Evolutionary conservation across 2,329 filamentous ascomycete genomes (phyloP).

Genomic region (Calcarisporium arbuscula): DNA sequence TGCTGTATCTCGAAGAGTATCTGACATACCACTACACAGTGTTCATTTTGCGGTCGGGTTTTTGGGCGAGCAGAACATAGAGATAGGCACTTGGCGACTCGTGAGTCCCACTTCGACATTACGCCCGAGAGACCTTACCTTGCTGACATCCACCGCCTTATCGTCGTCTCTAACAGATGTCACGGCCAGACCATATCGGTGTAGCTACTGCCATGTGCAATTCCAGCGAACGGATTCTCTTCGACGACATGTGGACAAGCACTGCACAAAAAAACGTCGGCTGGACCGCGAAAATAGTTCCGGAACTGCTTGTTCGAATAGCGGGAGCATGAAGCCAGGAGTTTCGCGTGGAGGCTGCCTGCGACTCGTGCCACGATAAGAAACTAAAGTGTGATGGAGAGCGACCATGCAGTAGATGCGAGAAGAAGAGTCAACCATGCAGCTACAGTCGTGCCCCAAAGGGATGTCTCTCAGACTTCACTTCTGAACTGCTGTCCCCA

Average conservation of each 20-base stretch:
- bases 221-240: not conserved
- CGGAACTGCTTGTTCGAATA: too few species aligned
- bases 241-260: not conserved
- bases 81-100: not conserved
- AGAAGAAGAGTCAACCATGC: not conserved
- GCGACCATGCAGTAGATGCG: slow-evolving; percentile 1
- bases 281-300: not conserved
- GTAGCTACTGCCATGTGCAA: not conserved
- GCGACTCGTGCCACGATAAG: slow-evolving; percentile 2
- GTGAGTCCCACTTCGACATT: not conserved
- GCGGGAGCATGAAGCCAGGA: too few species aligned
- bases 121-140: too few species aligned
- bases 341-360: not conserved
- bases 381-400: slow-evolving; percentile 4
- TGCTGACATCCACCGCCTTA: too few species aligned
- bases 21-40: not conserved
- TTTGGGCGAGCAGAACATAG: not conserved
- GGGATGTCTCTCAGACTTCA: not conserved
- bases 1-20: too few species aligned
- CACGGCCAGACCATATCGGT: not conserved
- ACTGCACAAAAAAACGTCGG: not conserved
- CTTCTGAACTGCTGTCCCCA: not conserved
- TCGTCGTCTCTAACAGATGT: too few species aligned
- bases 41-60: not conserved
- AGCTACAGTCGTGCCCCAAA: not conserved